phyloP scores from a whole-genome alignment of 768 basidiomycete genomes.

The Naganishia vishniacii region DNA sequence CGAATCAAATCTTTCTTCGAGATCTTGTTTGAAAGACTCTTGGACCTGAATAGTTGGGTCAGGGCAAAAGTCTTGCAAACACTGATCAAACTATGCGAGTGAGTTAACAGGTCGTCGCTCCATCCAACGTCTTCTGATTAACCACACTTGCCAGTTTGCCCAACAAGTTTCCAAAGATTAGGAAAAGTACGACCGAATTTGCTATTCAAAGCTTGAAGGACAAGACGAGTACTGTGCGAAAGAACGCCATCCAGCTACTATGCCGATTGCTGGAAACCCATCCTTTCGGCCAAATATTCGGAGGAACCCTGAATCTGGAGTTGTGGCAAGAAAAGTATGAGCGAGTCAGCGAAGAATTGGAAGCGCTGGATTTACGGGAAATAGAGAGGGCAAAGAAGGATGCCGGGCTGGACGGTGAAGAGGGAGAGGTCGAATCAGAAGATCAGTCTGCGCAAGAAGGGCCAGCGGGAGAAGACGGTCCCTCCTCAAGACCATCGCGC shows the following conservation, averaged over 20 bases:
- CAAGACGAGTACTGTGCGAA: conserved; percentile 82
- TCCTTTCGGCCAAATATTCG: conserved; percentile 78
- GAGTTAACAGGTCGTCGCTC: conserved; percentile 32
- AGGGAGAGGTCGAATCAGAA: conserved; percentile 28
- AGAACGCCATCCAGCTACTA: conserved; percentile 70
- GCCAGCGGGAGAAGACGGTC: conserved; percentile 33
- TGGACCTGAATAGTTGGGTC: conserved; percentile 85
- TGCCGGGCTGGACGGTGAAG: conserved; percentile 44
- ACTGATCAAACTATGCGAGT: conserved; percentile 69
- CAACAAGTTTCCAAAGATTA: conserved; percentile 78
- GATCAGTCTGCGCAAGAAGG: conserved; percentile 10
- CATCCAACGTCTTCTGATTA: neutral
- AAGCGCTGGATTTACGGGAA: conserved; percentile 60
- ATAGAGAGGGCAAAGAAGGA: conserved; percentile 51
- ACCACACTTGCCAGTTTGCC: conserved; percentile 51
- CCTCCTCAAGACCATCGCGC: conserved; percentile 50
- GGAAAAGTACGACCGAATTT: conserved; percentile 67
- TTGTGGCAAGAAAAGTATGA: conserved; percentile 72
- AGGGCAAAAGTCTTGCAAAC: conserved; percentile 79
- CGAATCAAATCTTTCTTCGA: conserved; percentile 77
- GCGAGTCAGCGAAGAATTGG: conserved; percentile 60
- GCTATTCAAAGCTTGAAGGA: conserved; percentile 78
- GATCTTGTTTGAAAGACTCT: conserved; percentile 74
- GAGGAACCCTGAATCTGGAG: conserved; percentile 66
- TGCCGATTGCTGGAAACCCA: conserved; percentile 74